Conservation (phyloP, 441 rosid species). For the Caryocar brasiliense region DNA sequence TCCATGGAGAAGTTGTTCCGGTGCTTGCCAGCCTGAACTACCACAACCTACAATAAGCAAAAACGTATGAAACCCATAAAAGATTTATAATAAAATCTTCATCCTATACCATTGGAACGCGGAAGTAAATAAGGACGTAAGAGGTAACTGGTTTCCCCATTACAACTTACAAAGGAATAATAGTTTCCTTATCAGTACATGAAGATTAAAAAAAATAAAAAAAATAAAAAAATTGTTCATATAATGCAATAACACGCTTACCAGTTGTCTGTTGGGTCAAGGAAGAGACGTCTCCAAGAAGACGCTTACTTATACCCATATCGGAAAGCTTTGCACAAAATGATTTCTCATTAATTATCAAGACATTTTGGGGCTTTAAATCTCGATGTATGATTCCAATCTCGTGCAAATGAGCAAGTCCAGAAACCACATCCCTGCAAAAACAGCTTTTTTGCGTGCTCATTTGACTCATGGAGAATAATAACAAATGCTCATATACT, state of each 20-base stretch:
- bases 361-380: conserved; percentile 88
- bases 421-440: conserved; percentile 71
- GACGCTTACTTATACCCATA: conserved; percentile 91
- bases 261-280: conserved; percentile 72
- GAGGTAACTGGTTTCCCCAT: too few species aligned
- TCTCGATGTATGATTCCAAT: conserved; percentile 86
- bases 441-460: too few species aligned
- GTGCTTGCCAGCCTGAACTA: conserved; percentile 97
- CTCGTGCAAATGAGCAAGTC: conserved; percentile 82
- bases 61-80: conserved; percentile 1
- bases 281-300: conserved; percentile 64
- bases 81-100: neutral
- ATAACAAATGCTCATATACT: too few species aligned
- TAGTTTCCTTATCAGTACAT: too few species aligned
- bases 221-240: neutral
- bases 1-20: conserved; percentile 73
- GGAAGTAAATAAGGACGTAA: too few species aligned
- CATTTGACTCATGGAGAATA: too few species aligned
- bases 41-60: conserved; percentile 52
- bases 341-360: conserved; percentile 56
- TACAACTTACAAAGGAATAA: too few species aligned
- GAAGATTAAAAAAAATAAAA: too few species aligned
- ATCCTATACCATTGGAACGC: neutral
- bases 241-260: conserved; percentile 16
- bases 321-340: conserved; percentile 82